These are phyloP conservation scores for Pyrenochaeta sp. DNA, from an alignment of 2,329 filamentous ascomycete species.

Conservation along the genomic window DNA sequence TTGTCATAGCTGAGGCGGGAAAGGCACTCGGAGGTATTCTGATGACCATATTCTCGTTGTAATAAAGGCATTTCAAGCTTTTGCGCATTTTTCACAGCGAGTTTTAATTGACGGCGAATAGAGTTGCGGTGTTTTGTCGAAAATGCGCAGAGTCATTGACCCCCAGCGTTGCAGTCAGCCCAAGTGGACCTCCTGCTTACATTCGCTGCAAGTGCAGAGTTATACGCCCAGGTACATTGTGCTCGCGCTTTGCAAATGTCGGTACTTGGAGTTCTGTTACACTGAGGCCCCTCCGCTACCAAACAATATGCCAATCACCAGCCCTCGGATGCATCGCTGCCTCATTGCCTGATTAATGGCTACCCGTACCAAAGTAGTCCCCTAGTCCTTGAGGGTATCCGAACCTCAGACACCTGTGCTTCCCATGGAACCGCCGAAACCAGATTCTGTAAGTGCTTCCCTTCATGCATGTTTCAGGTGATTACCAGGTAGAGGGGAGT, in stretches of 20 bases:
- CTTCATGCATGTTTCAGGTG: slow-evolving; percentile 7
- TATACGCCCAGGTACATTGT: slow-evolving; percentile 1
- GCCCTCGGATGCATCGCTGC: slow-evolving; percentile 2
- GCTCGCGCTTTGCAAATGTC: slow-evolving; percentile 4
- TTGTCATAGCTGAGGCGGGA: slow-evolving; percentile 11
- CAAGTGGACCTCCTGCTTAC: not conserved
- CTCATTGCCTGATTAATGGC: not conserved
- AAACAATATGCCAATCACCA: slow-evolving; percentile 7
- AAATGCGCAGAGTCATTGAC: too few species aligned
- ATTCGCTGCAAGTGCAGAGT: not conserved
- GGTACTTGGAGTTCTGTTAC: slow-evolving; percentile 13
- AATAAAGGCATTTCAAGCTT: too few species aligned
- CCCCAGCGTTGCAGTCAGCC: not conserved
- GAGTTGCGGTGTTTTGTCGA: too few species aligned
- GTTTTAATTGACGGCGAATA: not conserved
- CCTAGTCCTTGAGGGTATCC: not conserved
- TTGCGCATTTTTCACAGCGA: not conserved
- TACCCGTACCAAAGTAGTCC: slow-evolving; percentile 1
- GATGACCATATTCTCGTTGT: not conserved
- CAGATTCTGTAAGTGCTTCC: not conserved
- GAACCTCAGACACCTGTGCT: slow-evolving; percentile 4
- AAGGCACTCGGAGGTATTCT: slow-evolving; percentile 2
- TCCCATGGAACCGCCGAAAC: slow-evolving; percentile 4
- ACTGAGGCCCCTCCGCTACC: slow-evolving; percentile 11
- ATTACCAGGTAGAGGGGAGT: not conserved